A percentile compares a stretch with the other conserved stretches of the same genome.
phyloP scores from a whole-genome alignment of 495 filamentous ascomycete genomes.

The Haplographium delicatum region DNA sequence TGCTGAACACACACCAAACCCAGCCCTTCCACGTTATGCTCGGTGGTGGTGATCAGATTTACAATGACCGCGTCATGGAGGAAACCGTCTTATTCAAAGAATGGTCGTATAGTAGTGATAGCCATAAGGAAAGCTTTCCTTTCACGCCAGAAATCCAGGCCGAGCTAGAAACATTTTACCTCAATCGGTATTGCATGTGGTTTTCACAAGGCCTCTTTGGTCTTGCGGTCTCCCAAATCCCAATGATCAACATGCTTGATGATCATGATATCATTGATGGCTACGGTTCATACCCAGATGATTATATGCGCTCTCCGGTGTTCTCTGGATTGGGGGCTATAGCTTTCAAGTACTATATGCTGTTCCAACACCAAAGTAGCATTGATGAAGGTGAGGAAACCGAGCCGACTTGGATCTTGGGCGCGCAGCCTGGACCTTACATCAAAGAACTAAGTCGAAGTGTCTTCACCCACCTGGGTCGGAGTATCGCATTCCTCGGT shows the following conservation, averaged over 20 bases:
- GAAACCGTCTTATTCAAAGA: conserved; percentile 69
- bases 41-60: conserved; percentile 94
- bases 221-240: conserved; percentile 88
- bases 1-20: conserved; percentile 87
- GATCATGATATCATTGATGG: conserved; percentile 99
- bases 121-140: conserved; percentile 64
- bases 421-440: conserved; percentile 76
- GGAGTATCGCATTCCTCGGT: conserved; percentile 73
- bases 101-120: conserved; percentile 80
- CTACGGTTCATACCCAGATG: conserved; percentile 85
- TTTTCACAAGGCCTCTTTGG: conserved; percentile 94
- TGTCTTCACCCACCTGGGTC: conserved; percentile 78
- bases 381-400: conserved; percentile 69
- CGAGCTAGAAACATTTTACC: conserved; percentile 81
- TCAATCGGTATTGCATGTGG: conserved; percentile 82
- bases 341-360: conserved; percentile 96
- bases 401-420: conserved; percentile 90
- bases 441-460: conserved; percentile 82
- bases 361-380: conserved; percentile 94
- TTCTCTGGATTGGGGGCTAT: conserved; percentile 85
- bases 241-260: conserved; percentile 97
- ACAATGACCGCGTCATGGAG: conserved; percentile 77
- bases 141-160: conserved; percentile 74
- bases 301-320: conserved; percentile 87
- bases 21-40: conserved; percentile 98